These are phyloP conservation scores for Saccharomycopsis fodiens DNA, from an alignment of 805 yeast species.

Conservation along the genomic window DNA sequence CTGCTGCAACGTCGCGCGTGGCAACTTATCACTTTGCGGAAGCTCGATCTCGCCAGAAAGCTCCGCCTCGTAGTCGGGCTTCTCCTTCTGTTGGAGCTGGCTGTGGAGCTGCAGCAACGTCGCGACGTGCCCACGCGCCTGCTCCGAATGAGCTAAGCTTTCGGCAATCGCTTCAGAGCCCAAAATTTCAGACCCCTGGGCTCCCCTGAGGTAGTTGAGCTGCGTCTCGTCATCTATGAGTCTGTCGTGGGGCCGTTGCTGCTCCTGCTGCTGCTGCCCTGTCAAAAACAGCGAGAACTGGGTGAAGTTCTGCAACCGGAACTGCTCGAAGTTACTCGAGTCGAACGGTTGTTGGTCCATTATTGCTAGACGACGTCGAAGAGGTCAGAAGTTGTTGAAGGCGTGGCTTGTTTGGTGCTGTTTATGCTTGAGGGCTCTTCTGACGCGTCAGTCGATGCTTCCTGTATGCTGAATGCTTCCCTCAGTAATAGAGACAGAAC, in stretches of 20 bases:
- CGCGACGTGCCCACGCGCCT: neutral
- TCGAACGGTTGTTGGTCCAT: constrained; percentile 18
- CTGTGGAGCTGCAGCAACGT: neutral
- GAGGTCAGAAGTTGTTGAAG: no score
- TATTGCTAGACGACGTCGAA: no score
- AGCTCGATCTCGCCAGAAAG: neutral
- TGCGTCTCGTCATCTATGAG: neutral
- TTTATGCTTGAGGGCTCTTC: no score
- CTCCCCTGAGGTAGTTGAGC: neutral
- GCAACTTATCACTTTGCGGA: constrained; percentile 21
- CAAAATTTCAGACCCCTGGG: neutral
- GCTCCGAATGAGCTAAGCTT: neutral
- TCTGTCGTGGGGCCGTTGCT: neutral
- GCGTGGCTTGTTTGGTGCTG: no score
- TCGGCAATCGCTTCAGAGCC: neutral
- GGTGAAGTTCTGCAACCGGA: constrained; percentile 10
- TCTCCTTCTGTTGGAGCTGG: constrained; percentile 3
- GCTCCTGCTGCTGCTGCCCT: constrained; percentile 5
- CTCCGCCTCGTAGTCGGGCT: neutral
- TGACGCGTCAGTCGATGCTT: no score
- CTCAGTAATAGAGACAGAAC: neutral
- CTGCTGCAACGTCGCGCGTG: constrained; percentile 32
- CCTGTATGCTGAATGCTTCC: no score
- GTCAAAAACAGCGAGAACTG: constrained; percentile 7
- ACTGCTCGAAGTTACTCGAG: constrained; percentile 14